These are phyloP conservation scores for Fraxinus americana DNA, from an alignment of 257 asterid species.

Conservation along the genomic window DNA sequence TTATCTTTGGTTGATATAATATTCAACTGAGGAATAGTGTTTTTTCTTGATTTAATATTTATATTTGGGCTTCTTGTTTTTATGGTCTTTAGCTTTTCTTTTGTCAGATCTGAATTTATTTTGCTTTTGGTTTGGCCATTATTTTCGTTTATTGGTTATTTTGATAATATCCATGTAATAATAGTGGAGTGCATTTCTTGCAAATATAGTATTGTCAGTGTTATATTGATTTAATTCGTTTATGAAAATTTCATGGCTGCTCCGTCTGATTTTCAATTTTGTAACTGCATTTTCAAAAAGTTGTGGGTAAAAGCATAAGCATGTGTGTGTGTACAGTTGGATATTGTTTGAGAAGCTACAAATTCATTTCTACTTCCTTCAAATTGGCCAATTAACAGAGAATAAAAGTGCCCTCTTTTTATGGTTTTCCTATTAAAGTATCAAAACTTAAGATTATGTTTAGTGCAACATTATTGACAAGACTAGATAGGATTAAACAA, in stretches of 20 bases:
- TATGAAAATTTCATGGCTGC: neutral
- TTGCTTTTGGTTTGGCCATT: neutral
- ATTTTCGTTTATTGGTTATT: neutral
- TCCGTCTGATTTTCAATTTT: conserved; percentile 3
- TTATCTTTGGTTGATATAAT: neutral
- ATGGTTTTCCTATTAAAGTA: neutral
- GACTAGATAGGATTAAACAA: neutral
- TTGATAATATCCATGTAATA: neutral
- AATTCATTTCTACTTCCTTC: neutral
- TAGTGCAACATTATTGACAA: neutral
- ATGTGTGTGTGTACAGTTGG: neutral
- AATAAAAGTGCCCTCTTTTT: neutral
- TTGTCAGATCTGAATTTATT: conserved; percentile 17
- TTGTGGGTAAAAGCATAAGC: neutral
- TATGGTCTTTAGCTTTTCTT: conserved; percentile 6
- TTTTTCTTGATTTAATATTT: conserved; percentile 3
- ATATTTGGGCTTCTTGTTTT: neutral
- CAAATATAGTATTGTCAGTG: neutral
- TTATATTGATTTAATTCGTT: neutral
- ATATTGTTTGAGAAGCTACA: neutral
- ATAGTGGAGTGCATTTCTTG: neutral
- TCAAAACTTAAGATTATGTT: neutral
- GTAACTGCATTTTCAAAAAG: neutral
- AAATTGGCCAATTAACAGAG: neutral
- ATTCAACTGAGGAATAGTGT: neutral